Conservation (phyloP, 75 land plant genomes). For the Selaginella moellendorffii region DNA sequence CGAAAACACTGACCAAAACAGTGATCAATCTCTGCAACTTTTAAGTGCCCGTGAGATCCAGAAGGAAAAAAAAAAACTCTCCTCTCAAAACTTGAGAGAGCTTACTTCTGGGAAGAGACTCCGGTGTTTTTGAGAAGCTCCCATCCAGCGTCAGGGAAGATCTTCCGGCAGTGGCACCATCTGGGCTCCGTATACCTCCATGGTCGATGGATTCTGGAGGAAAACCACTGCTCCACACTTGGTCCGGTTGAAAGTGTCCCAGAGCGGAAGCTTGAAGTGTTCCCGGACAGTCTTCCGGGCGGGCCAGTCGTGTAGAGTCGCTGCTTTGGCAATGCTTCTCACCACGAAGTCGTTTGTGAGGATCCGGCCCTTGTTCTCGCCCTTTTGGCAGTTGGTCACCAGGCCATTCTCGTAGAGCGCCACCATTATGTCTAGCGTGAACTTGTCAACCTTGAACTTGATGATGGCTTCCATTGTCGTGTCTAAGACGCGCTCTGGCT, state of each 20-base stretch:
- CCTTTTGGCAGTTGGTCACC: conserved; percentile 49
- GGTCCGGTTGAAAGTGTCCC: conserved; percentile 53
- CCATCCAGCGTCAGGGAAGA: not conserved
- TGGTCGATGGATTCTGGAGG: conserved; percentile 41
- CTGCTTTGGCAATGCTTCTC: conserved; percentile 58
- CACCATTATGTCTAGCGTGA: conserved; percentile 55
- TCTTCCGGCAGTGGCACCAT: conserved; percentile 30
- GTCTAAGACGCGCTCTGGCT: conserved; percentile 34
- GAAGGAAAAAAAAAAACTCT: no score
- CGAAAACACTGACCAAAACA: no score
- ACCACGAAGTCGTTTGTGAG: conserved; percentile 73
- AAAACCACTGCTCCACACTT: conserved; percentile 60
- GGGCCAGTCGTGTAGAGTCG: conserved; percentile 37
- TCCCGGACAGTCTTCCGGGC: conserved; percentile 50
- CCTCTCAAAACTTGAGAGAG: no score
- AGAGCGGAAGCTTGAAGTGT: conserved; percentile 41
- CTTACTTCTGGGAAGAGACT: no score
- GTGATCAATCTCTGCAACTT: no score
- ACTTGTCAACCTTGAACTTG: conserved; percentile 41
- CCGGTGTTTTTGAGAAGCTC: no score
- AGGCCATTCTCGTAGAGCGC: conserved; percentile 70
- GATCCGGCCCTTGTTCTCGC: conserved; percentile 71
- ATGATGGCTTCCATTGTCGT: conserved; percentile 40
- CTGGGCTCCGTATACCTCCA: conserved; percentile 47
- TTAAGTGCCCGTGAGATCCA: no score